Evolutionary conservation across 306 rosid genomes (phyloP).

Genomic region (Potentilla sterilis): DNA sequence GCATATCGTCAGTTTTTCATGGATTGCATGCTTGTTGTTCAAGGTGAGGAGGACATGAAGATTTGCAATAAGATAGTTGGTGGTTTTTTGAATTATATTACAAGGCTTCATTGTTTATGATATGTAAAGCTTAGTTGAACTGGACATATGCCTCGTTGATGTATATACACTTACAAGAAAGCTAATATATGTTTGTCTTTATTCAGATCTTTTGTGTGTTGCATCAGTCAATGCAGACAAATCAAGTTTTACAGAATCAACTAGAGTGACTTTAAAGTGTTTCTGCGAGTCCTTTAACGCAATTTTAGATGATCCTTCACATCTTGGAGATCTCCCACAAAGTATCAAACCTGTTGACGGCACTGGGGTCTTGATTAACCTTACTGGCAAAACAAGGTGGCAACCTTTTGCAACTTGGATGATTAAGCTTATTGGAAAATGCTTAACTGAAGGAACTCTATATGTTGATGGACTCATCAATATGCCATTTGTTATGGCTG

Average conservation of each 20-base stretch:
- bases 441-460: constrained; percentile 80
- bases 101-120: not conserved
- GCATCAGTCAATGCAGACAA: constrained; percentile 42
- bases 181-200: constrained; percentile 13
- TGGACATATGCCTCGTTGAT: not conserved
- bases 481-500: constrained; percentile 59
- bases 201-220: constrained; percentile 58
- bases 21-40: constrained; percentile 62
- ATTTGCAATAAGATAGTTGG: not conserved
- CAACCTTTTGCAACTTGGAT: constrained; percentile 81
- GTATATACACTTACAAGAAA: not conserved
- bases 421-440: constrained; percentile 69
- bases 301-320: constrained; percentile 43
- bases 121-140: not conserved
- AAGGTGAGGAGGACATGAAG: constrained; percentile 44
- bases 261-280: constrained; percentile 55
- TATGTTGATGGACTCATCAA: constrained; percentile 77
- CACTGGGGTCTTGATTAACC: constrained; percentile 61
- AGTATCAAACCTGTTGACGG: constrained; percentile 56
- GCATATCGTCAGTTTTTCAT: constrained; percentile 63
- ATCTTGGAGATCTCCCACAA: constrained; percentile 60
- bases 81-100: not conserved
- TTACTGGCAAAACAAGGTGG: constrained; percentile 62
- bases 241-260: constrained; percentile 34
- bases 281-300: constrained; percentile 53